These are phyloP conservation scores for Cryphonectria nitschkei DNA, from an alignment of 2,329 filamentous ascomycete species.

Conservation along the genomic window DNA sequence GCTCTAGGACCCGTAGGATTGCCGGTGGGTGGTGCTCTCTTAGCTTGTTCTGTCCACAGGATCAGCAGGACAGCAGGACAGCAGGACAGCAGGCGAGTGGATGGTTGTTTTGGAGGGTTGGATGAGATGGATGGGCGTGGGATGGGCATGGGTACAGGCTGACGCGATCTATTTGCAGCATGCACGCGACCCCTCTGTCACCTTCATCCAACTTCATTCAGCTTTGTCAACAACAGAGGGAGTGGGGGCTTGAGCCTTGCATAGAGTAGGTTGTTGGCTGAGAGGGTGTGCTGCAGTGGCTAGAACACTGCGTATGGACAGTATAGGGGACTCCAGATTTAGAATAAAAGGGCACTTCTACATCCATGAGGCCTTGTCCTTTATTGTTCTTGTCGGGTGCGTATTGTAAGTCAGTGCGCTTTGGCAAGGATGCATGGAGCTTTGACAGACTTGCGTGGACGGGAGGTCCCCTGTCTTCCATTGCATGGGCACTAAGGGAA, in stretches of 20 bases:
- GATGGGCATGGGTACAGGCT: not conserved
- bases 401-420: too few species aligned
- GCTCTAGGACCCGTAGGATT: slow-evolving; percentile 1
- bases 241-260: too few species aligned
- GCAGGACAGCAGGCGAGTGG: not conserved
- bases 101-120: not conserved
- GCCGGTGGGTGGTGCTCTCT: not conserved
- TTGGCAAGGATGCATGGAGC: too few species aligned
- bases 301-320: too few species aligned
- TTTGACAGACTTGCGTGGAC: too few species aligned
- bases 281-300: too few species aligned
- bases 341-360: not conserved
- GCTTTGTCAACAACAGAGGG: too few species aligned
- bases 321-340: too few species aligned
- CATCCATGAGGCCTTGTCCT: not conserved
- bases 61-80: not conserved
- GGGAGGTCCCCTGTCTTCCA: not conserved
- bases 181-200: not conserved
- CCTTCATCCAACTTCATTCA: not conserved
- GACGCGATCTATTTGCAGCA: not conserved
- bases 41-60: not conserved
- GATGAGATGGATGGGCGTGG: not conserved
- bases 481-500: not conserved
- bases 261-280: too few species aligned
- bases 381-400: too few species aligned